These are phyloP conservation scores for Fusarium protoensiforme DNA, from an alignment of 2,329 filamentous ascomycete species.

Conservation along the genomic window DNA sequence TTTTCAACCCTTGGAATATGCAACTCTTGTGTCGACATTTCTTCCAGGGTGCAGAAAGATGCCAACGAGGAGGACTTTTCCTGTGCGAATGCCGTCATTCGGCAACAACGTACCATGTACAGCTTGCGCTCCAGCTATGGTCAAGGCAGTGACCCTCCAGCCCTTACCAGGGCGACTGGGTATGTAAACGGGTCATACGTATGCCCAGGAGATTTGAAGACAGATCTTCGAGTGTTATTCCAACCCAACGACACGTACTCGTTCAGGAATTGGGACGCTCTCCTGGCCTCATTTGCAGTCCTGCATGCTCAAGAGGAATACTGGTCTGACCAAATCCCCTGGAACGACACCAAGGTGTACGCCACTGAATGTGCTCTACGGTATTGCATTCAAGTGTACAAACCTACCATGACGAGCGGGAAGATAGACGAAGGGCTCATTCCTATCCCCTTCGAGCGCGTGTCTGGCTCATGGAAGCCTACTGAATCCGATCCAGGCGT, in stretches of 20 bases:
- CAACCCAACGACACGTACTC: background rate
- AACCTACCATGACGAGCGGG: background rate
- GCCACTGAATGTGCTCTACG: constrained; percentile 5
- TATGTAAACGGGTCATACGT: background rate
- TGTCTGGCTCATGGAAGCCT: background rate
- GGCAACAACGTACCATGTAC: background rate
- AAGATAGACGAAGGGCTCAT: background rate
- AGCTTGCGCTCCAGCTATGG: background rate
- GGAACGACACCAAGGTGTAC: background rate
- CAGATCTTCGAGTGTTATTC: background rate
- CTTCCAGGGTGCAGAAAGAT: background rate
- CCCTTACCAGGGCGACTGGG: background rate
- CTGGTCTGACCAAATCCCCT: background rate
- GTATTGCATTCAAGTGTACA: background rate
- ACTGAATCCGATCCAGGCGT: background rate
- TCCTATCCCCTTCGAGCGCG: background rate
- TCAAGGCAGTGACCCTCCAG: background rate
- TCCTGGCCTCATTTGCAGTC: background rate
- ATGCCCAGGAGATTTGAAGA: background rate
- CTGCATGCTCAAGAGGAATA: background rate
- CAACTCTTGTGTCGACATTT: background rate
- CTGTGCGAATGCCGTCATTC: background rate
- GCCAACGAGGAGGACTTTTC: background rate
- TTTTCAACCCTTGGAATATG: constrained; percentile 2
- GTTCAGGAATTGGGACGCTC: background rate